Percentiles rank a stretch among this genome's conserved stretches.
These are phyloP conservation scores for Diaporthe vexans DNA, from an alignment of 2,329 filamentous ascomycete genomes.

Conservation along the genomic window DNA sequence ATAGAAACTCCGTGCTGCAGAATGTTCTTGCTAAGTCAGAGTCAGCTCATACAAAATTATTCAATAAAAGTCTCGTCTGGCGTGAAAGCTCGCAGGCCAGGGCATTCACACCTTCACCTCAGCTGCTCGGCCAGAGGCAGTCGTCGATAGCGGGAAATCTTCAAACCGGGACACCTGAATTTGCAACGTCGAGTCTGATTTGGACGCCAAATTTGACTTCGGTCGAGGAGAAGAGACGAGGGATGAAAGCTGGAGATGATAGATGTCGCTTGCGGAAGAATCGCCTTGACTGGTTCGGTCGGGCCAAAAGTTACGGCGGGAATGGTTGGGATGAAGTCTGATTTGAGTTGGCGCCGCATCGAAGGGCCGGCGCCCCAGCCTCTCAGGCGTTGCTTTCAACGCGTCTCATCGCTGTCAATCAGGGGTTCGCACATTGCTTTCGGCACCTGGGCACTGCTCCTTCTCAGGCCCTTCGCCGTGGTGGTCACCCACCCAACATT, in stretches of 20 bases:
- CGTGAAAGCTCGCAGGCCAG: too few species aligned
- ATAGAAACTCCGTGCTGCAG: neutral
- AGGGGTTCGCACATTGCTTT: neutral
- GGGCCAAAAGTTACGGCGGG: neutral
- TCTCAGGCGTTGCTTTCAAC: neutral
- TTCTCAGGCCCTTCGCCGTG: too few species aligned
- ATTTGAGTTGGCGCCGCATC: neutral
- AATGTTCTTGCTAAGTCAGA: accelerated
- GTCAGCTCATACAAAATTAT: neutral
- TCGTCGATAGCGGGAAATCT: too few species aligned
- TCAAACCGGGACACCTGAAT: neutral
- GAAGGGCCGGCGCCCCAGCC: neutral
- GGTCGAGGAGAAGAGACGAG: neutral
- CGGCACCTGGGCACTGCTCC: neutral
- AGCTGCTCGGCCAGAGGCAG: too few species aligned
- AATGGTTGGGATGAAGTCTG: conserved; percentile 3
- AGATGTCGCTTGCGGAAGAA: neutral
- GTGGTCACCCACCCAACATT: neutral
- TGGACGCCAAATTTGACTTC: neutral
- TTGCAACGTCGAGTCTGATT: neutral
- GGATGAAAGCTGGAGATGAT: neutral
- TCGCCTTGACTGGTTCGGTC: neutral
- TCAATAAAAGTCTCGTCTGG: neutral
- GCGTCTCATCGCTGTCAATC: conserved; percentile 24
- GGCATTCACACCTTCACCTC: neutral